Evolutionary conservation across 768 basidiomycete species (phyloP).

Genomic region (Pulveroboletus sp.): DNA sequence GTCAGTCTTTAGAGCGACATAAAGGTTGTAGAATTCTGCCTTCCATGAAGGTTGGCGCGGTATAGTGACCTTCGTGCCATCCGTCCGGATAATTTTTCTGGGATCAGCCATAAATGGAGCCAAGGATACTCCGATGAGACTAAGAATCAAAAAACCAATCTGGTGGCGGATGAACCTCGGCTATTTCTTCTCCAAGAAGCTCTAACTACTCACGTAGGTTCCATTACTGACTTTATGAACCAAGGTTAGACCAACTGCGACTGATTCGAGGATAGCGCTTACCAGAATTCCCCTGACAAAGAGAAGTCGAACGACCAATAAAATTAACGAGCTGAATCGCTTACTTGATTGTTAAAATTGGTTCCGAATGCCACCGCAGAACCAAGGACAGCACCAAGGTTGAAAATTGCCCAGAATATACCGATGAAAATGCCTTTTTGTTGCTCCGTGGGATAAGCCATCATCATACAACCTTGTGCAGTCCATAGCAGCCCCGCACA

Average conservation of each 20-base stretch:
- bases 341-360: constrained; percentile 61
- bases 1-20: constrained; percentile 62
- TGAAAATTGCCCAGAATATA: constrained; percentile 84
- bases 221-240: constrained; percentile 53
- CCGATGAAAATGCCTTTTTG: constrained; percentile 77
- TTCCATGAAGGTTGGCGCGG: constrained; percentile 75
- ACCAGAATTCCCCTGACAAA: constrained; percentile 30
- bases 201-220: constrained; percentile 57
- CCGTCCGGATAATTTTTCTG: constrained; percentile 64
- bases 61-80: constrained; percentile 63
- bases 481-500: constrained; percentile 77
- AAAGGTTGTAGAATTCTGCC: constrained; percentile 67
- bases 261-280: constrained; percentile 1
- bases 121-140: constrained; percentile 60
- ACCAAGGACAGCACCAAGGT: constrained; percentile 76
- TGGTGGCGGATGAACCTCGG: constrained; percentile 25
- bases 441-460: constrained; percentile 76
- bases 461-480: constrained; percentile 80
- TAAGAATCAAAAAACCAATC: constrained; percentile 75
- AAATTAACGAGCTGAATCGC: no score
- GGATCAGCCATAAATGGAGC: constrained; percentile 73
- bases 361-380: constrained; percentile 68
- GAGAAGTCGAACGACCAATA: background rate
- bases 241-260: constrained; percentile 1
- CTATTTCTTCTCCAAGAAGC: background rate